Conservation (phyloP, 306 rosid species). For the Medicago truncatula region MtrunA17r5.0-ANR NC_053047.1:13352001-13352500, state of each 20-base stretch:
- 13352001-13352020: not conserved
- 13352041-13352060: not conserved
- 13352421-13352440: not conserved
- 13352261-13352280: not conserved
- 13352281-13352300: not conserved
- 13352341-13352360: fast-evolving
- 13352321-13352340: not conserved
- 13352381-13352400: not conserved
- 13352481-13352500: slow-evolving; percentile 43
- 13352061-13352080: not conserved
- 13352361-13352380: not conserved
- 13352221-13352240: not conserved
- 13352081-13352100: fast-evolving
- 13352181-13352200: not conserved
- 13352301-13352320: not conserved
- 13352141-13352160: not conserved
- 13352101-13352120: not conserved
- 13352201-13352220: not conserved
- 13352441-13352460: slow-evolving; percentile 39
- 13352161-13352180: not conserved
- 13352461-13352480: not conserved
- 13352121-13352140: not conserved
- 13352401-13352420: slow-evolving; percentile 17
- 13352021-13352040: not conserved
- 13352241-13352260: not conserved